Conservation (phyloP, 805 yeast genomes). For the Candida tibetensis region DNA sequence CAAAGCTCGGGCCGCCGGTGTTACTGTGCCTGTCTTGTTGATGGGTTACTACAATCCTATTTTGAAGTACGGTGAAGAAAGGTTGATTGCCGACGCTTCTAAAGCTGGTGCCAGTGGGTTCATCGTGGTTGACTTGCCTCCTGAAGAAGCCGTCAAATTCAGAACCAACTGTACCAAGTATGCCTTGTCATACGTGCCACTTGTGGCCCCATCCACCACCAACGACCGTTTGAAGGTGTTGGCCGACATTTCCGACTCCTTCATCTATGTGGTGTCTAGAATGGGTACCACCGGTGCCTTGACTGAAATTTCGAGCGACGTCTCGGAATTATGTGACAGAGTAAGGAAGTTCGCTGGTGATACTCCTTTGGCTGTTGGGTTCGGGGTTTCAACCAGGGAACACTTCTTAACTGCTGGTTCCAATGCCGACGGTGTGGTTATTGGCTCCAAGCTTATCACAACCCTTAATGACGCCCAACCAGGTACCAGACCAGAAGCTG, state of each 20-base stretch:
- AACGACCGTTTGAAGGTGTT: slow-evolving; percentile 79
- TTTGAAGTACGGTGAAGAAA: slow-evolving; percentile 82
- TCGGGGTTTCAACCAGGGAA: slow-evolving; percentile 93
- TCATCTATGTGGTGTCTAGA: slow-evolving; percentile 92
- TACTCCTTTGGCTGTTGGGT: slow-evolving; percentile 87
- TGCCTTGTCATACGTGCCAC: slow-evolving; percentile 83
- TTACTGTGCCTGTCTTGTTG: slow-evolving; percentile 81
- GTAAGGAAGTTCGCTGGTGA: slow-evolving; percentile 70
- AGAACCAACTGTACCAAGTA: slow-evolving; percentile 65
- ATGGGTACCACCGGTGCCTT: slow-evolving; percentile 98
- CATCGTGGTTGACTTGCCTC: slow-evolving; percentile 93
- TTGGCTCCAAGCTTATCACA: slow-evolving; percentile 83
- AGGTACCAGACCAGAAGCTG: slow-evolving; percentile 61
- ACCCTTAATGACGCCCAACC: slow-evolving; percentile 61
- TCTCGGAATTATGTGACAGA: slow-evolving; percentile 65
- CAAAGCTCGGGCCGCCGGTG: slow-evolving; percentile 77
- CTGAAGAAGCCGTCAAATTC: slow-evolving; percentile 92
- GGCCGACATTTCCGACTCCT: slow-evolving; percentile 88
- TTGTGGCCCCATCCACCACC: slow-evolving; percentile 95
- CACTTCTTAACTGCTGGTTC: slow-evolving; percentile 79
- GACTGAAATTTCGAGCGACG: slow-evolving; percentile 57
- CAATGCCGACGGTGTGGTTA: slow-evolving; percentile 91
- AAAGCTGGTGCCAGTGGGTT: slow-evolving; percentile 93
- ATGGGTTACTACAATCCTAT: slow-evolving; percentile 99
- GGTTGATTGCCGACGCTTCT: slow-evolving; percentile 73